A percentile compares a stretch with the other conserved stretches of the same genome.
These are phyloP conservation scores for Cladosporium sp. DNA, from an alignment of 2,329 filamentous ascomycete genomes.

Conservation along the genomic window DNA sequence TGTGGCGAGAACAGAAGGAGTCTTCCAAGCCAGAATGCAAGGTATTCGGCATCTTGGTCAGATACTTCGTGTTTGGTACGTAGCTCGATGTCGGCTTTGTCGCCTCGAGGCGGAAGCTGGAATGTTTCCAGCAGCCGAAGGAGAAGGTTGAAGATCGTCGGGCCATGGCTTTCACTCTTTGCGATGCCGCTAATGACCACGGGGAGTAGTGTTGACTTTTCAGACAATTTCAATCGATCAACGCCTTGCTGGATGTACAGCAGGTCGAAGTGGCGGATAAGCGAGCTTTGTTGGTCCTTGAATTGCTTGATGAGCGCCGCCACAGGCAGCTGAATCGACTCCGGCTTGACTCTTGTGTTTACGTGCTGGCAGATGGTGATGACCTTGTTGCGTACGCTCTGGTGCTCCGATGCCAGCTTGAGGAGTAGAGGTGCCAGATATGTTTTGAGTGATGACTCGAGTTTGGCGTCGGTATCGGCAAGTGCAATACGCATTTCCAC, in stretches of 20 bases:
- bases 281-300: conserved; percentile 70
- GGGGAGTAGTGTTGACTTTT: conserved; percentile 73
- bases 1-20: conserved; percentile 66
- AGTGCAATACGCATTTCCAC: conserved; percentile 83
- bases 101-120: conserved; percentile 73
- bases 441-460: conserved; percentile 73
- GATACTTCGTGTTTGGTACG: conserved; percentile 67
- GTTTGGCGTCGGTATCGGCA: conserved; percentile 79
- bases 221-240: conserved; percentile 59
- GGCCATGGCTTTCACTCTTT: conserved; percentile 57
- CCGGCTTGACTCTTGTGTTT: conserved; percentile 64
- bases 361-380: conserved; percentile 72
- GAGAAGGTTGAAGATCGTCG: conserved; percentile 79
- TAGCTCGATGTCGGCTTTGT: conserved; percentile 72
- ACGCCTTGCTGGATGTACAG: conserved; percentile 86
- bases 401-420: conserved; percentile 80
- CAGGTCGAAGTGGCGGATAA: conserved; percentile 86
- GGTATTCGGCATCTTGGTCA: conserved; percentile 70
- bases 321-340: conserved; percentile 76
- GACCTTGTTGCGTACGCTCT: conserved; percentile 77
- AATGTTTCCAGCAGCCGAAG: conserved; percentile 73
- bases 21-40: conserved; percentile 75
- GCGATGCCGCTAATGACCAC: conserved; percentile 68
- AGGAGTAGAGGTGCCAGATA: conserved; percentile 82
- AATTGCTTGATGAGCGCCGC: conserved; percentile 85